phyloP scores from a whole-genome alignment of 2,329 filamentous ascomycete species.

The Pyrenophora seminiperda region DNA sequence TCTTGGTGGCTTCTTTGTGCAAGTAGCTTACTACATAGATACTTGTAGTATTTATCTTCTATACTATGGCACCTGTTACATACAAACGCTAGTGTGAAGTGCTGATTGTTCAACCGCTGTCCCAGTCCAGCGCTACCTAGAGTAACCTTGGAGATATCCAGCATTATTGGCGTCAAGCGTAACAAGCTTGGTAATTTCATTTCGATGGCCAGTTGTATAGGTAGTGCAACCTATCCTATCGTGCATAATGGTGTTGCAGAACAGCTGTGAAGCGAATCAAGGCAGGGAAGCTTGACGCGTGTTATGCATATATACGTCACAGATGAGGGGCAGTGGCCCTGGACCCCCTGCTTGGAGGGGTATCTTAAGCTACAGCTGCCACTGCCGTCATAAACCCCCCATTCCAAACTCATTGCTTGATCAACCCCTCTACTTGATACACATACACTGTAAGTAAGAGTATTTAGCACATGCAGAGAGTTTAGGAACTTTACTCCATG shows the following conservation, averaged over 20 bases:
- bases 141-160: too few species aligned
- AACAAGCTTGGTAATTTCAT: too few species aligned
- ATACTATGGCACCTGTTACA: too few species aligned
- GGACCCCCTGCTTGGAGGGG: conserved; percentile 11
- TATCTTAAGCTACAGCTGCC: conserved; percentile 10
- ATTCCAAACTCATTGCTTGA: neutral
- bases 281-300: conserved; percentile 6
- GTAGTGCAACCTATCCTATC: neutral
- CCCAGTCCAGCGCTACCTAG: too few species aligned
- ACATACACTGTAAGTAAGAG: conserved; percentile 2
- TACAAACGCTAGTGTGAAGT: too few species aligned
- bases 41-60: too few species aligned
- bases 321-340: conserved; percentile 17
- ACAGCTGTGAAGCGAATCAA: conserved; percentile 4
- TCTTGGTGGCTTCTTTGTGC: too few species aligned
- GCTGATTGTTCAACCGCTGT: too few species aligned
- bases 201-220: neutral
- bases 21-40: too few species aligned
- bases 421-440: neutral
- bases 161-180: too few species aligned
- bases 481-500: neutral
- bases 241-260: neutral
- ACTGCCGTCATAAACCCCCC: neutral
- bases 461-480: neutral
- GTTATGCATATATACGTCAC: conserved; percentile 22